Evolutionary conservation across 345 rosid genomes (phyloP), one percentile per base, ranked within the genome.

Genomic region (Psidium guajava): DNA sequence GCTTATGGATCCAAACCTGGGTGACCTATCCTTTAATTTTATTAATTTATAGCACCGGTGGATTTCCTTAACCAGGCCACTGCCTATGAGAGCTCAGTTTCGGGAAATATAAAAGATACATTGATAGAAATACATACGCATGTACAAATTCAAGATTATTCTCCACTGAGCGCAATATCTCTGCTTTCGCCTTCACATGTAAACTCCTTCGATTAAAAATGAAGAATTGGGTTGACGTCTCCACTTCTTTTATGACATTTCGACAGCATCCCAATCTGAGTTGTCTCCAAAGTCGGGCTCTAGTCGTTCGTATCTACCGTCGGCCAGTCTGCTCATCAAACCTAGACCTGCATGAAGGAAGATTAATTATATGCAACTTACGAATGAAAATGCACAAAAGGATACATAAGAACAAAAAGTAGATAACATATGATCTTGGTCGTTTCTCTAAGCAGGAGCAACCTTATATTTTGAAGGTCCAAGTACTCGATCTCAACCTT

Each of bases 311-410:
- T 90, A 88, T 90, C 95, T 89, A 87, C 87, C 87, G 42, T 84
- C 88, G 16, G 90, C 93, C 89, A 95, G 84, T 90, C 92, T 89
- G 88, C 96, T 92, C 98, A 96, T 96, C 85, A 90, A 87, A 32
- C 94, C 93, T 32, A 95, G 92, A 89, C 98, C 99, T 96, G 94
- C 58, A 83, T 58, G 64, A 24, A 44, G 12, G 69, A 82, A 51
- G 81, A 50, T 6, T 32, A 85, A 86, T 21, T 83, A 50, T 59
- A 57, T 25, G 61, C 52, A 20, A 85, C 36, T 0, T 42, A 75
- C 27, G 56, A 52, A 55, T 74, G 25, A 85, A 55, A 25, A 53
- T 32, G n/a, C 27, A 51, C 28, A 16, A 24, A 27, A n/a, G 36
- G 54, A 52, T 49, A 6, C 18, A 27, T 1, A 32, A 27, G 86